Base-by-base conservation (phyloP, 192 early-diverging fungal species). In the Phlyctochytrium planicorne region DNA sequence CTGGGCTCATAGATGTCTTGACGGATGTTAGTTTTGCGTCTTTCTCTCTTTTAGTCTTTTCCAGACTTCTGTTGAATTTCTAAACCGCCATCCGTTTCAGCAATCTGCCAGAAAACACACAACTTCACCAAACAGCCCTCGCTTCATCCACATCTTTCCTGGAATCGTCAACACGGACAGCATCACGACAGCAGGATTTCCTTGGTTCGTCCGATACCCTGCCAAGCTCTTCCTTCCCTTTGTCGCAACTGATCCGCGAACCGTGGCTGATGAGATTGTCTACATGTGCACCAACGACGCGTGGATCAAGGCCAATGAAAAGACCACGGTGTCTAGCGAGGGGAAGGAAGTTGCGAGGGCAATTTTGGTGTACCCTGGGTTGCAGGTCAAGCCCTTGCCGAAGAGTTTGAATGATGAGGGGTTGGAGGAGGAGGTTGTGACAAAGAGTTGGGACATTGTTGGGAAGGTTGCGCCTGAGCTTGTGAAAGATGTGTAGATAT, bases 141-240 rank as follows among this genome's bases (percentile, higher is more conserved):
- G 55, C 31, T 71, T 71, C 55, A 64, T 59, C 34, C 69, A 71
- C 63, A n/a, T 65, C n/a, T 71, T 71, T 31, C 69, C 69, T 4
- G 69, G 69, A 10, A 25, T 71, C 12, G 59, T 71, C 63, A 71
- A 71, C 55, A 71, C 69, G 17, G 40, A 71, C 63, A 71, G 63
- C 53, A 33, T 55, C 3, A 59, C 52, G 24, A 71, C 60, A 33
- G 69, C 69, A 2, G 40, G 40, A 20, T 30, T 71, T 20, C 69
- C 69, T 16, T 53, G 32, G 23, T 59, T 35, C 40, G 29, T 65
- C 10, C 29, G 31, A 27, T 23, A 17, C 12, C 52, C 56, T 16
- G 23, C 63, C 12, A 71, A 65, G 32, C n/a, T 71, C 10, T 32
- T 59, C 1, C 30, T 71, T 1, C 69, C 69, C 29, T n/a, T 71